Conservation (phyloP, 1,284 basidiomycete species). For the Crepidotus sp. region DNA sequence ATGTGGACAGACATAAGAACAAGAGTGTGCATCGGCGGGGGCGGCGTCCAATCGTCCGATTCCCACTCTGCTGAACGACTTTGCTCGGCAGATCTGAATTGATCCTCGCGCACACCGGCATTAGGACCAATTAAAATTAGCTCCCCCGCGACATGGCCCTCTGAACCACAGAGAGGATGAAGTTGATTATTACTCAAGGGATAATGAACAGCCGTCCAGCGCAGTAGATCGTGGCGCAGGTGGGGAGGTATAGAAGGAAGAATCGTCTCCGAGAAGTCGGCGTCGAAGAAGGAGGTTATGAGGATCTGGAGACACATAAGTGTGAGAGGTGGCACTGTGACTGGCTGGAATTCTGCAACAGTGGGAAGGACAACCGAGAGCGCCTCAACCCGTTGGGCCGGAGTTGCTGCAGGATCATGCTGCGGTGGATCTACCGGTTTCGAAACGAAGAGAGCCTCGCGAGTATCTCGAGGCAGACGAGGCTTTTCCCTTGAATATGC, state of each 20-base stretch:
- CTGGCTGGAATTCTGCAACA: conserved; percentile 16
- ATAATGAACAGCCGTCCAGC: conserved; percentile 44
- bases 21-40: conserved; percentile 32
- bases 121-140: conserved; percentile 51
- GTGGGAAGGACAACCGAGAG: conserved; percentile 42
- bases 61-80: conserved; percentile 9
- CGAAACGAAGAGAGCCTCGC: conserved; percentile 17
- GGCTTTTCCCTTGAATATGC: conserved; percentile 3
- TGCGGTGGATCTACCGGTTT: conserved; percentile 2
- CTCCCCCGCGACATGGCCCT: conserved; percentile 51
- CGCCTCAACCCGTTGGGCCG: conserved; percentile 42
- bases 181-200: conserved; percentile 44
- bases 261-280: conserved; percentile 34
- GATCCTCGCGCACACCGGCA: conserved; percentile 34
- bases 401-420: conserved; percentile 17
- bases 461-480: conserved; percentile 1
- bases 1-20: conserved; percentile 27
- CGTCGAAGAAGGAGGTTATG: conserved; percentile 14
- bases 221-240: conserved; percentile 45
- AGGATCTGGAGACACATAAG: conserved; percentile 33
- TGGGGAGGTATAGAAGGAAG: conserved; percentile 46
- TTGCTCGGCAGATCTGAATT: conserved; percentile 26
- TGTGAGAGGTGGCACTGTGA: conserved; percentile 37
- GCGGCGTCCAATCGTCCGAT: conserved; percentile 23
- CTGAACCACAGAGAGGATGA: conserved; percentile 36